Evolutionary conservation across 495 filamentous ascomycete species (phyloP).

Genomic region (Darksidea phi): DNA sequence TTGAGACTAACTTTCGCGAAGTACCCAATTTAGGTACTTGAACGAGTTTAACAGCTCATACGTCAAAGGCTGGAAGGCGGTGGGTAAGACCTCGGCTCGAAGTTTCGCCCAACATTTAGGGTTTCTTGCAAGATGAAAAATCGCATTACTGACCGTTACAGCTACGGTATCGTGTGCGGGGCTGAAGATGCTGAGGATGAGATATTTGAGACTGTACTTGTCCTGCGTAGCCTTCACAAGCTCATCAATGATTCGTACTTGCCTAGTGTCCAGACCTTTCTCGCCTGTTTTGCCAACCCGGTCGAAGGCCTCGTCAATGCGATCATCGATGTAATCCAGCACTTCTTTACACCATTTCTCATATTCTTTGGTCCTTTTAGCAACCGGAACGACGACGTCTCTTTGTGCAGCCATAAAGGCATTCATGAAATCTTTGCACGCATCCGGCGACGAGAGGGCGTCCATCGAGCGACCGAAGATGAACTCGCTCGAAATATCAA

Average conservation of each 20-base stretch:
- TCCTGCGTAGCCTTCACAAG: slow-evolving; percentile 73
- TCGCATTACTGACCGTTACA: slow-evolving; percentile 36
- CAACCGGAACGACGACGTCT: slow-evolving; percentile 16
- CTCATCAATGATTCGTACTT: slow-evolving; percentile 75
- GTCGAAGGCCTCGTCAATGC: slow-evolving; percentile 65
- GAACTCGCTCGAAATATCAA: slow-evolving; percentile 82
- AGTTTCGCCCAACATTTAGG: slow-evolving; percentile 9
- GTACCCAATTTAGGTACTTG: too few relatives aligned
- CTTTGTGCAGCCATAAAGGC: slow-evolving; percentile 31
- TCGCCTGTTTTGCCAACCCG: slow-evolving; percentile 65
- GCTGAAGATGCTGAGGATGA: slow-evolving; percentile 74
- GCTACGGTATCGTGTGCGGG: slow-evolving; percentile 45
- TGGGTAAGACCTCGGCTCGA: slow-evolving; percentile 10
- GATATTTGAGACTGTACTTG: slow-evolving; percentile 67
- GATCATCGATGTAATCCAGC: slow-evolving; percentile 57
- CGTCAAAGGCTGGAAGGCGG: slow-evolving; percentile 4
- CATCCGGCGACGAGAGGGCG: slow-evolving; percentile 1
- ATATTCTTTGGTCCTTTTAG: slow-evolving; percentile 42
- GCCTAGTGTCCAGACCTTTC: slow-evolving; percentile 19
- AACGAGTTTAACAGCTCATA: slow-evolving; percentile 32
- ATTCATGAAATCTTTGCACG: slow-evolving; percentile 28
- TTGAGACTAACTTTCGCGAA: too few relatives aligned
- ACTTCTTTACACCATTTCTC: slow-evolving; percentile 61
- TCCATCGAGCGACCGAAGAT: slow-evolving; percentile 54
- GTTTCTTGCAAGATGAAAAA: slow-evolving; percentile 13